A percentile compares a stretch with the other conserved stretches of the same genome.
These are phyloP conservation scores for Akanthomyces uredinophilus DNA, from an alignment of 2,329 filamentous ascomycete species.

Conservation along the genomic window DNA sequence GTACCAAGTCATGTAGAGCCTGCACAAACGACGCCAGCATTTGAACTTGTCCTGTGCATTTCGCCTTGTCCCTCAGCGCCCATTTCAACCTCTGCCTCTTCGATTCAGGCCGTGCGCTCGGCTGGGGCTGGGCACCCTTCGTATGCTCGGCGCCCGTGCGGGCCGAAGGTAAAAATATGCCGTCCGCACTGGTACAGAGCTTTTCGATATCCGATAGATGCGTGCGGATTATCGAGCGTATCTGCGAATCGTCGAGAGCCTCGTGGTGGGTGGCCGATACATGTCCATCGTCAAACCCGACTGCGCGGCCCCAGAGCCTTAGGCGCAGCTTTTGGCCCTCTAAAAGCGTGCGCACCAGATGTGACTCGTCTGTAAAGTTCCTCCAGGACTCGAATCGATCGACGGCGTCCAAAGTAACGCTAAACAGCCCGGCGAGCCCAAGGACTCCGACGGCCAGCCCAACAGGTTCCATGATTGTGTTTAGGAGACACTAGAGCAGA, in stretches of 20 bases:
- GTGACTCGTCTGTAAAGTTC: background rate
- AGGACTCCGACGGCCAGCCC: conserved; percentile 16
- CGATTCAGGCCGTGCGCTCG: background rate
- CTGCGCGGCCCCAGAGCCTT: background rate
- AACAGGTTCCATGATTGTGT: conserved; percentile 17
- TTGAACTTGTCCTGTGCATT: background rate
- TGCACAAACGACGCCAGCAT: too few relatives aligned
- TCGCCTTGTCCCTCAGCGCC: conserved; percentile 1
- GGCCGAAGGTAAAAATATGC: background rate
- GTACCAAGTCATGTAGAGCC: too few relatives aligned
- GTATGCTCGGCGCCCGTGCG: background rate
- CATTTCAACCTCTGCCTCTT: conserved; percentile 1
- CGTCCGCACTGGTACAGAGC: background rate
- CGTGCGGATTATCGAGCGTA: background rate
- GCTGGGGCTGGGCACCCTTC: too few relatives aligned
- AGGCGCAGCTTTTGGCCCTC: background rate
- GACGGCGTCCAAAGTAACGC: background rate
- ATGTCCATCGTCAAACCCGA: background rate
- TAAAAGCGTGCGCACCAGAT: background rate
- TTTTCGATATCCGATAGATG: background rate
- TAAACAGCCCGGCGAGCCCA: background rate
- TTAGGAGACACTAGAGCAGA: background rate
- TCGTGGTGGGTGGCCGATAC: background rate
- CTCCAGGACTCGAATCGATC: background rate
- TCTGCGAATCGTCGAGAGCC: background rate